Evolutionary conservation across 768 basidiomycete species (phyloP).

Genomic region (Leucocoprinus sp.): DNA sequence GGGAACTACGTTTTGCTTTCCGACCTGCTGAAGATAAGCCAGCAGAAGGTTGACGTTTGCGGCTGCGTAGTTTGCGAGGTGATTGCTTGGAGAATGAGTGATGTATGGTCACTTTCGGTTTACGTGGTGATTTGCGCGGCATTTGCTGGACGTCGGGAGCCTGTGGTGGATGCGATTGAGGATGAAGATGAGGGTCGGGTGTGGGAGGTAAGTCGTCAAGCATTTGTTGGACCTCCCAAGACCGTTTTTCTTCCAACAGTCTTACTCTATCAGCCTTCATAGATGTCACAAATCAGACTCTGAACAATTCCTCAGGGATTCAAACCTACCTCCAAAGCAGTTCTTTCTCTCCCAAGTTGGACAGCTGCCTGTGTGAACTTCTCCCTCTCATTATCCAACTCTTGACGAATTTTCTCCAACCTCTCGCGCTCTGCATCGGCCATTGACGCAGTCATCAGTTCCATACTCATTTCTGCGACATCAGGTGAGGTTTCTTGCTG

Average conservation of each 20-base stretch:
- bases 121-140: conserved; percentile 14
- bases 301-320: background rate
- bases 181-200: conserved; percentile 21
- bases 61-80: conserved; percentile 21
- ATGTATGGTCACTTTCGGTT: conserved; percentile 1
- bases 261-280: conserved; percentile 53
- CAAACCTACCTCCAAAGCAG: conserved; percentile 50
- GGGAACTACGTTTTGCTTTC: conserved; percentile 38
- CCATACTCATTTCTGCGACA: conserved; percentile 39
- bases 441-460: conserved; percentile 44
- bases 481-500: conserved; percentile 31
- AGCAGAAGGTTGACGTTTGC: too few species aligned
- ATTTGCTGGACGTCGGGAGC: conserved; percentile 13
- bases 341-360: conserved; percentile 55
- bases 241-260: conserved; percentile 62
- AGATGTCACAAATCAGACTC: conserved; percentile 3
- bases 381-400: conserved; percentile 58
- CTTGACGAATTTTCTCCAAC: conserved; percentile 41
- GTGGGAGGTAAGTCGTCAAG: conserved; percentile 48
- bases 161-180: conserved; percentile 12
- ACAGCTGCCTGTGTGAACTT: conserved; percentile 59
- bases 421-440: conserved; percentile 47
- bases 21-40: conserved; percentile 15
- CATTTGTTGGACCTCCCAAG: conserved; percentile 63
- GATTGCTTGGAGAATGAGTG: conserved; percentile 21